phyloP scores from a whole-genome alignment of 352 stramenopile species.

The Pythium aquatile region DNA sequence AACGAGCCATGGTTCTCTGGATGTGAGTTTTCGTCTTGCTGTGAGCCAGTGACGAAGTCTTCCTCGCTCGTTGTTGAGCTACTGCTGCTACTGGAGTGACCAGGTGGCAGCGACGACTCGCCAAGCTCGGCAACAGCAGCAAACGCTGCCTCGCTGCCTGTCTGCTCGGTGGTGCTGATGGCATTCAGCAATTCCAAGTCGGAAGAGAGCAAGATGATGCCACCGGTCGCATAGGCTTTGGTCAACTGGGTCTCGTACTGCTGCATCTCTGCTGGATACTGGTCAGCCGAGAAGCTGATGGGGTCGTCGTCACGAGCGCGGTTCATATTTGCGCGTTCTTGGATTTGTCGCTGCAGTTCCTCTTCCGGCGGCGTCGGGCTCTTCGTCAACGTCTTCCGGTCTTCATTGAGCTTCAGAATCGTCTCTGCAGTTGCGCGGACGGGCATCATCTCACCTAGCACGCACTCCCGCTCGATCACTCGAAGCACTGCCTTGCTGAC shows the following conservation, averaged over 20 bases:
- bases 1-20: neutral
- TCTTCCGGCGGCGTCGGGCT: constrained; percentile 6
- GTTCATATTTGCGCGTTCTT: constrained; percentile 11
- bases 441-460: constrained; percentile 14
- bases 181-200: constrained; percentile 15
- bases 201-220: constrained; percentile 14
- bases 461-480: constrained; percentile 16
- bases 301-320: constrained; percentile 11
- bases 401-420: constrained; percentile 17
- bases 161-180: constrained; percentile 3
- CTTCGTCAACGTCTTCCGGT: constrained; percentile 6
- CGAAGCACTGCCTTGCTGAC: constrained; percentile 18
- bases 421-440: constrained; percentile 16
- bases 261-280: constrained; percentile 11
- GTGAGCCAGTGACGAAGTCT: neutral
- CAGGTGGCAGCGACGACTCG: neutral
- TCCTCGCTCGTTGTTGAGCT: neutral
- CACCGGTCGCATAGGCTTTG: constrained; percentile 13
- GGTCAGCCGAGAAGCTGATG: neutral
- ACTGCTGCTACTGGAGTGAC: neutral
- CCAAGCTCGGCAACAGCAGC: constrained; percentile 13
- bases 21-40: neutral
- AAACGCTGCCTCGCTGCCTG: constrained; percentile 13
- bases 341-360: constrained; percentile 8
- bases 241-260: constrained; percentile 19